Evolutionary conservation across 2,329 filamentous ascomycete genomes (phyloP).

Genomic region (Cadophora malorum): DNA sequence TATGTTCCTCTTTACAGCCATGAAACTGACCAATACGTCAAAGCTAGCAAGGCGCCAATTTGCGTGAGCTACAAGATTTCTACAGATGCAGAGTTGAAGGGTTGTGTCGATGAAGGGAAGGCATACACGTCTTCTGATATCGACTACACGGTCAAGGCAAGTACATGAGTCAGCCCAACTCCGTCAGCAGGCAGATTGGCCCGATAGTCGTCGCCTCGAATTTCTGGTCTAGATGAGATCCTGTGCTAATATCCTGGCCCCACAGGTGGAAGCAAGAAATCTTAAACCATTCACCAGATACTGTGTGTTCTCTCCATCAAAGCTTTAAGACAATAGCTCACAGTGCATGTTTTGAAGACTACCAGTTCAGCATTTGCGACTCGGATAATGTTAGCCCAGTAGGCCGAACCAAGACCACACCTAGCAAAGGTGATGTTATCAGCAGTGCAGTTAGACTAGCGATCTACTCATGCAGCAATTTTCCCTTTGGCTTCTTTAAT

Average conservation of each 20-base stretch:
- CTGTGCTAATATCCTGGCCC: not conserved
- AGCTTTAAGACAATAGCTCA: not conserved
- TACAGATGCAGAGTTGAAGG: slow-evolving; percentile 51
- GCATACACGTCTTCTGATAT: slow-evolving; percentile 76
- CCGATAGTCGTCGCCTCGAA: not conserved
- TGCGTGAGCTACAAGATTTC: slow-evolving; percentile 72
- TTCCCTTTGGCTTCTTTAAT: slow-evolving; percentile 65
- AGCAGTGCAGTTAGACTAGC: slow-evolving; percentile 64
- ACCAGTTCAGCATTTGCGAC: slow-evolving; percentile 72
- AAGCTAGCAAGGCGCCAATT: slow-evolving; percentile 63
- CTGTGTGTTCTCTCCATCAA: slow-evolving; percentile 43
- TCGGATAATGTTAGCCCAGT: slow-evolving; percentile 66
- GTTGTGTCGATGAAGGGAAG: slow-evolving; percentile 60
- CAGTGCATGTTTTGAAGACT: slow-evolving; percentile 47
- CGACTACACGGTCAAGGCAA: slow-evolving; percentile 65
- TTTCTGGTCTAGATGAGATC: not conserved
- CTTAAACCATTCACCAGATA: slow-evolving; percentile 70
- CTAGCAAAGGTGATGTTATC: slow-evolving; percentile 60
- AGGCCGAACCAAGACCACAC: slow-evolving; percentile 74
- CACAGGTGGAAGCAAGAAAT: slow-evolving; percentile 67
- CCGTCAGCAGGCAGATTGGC: no score
- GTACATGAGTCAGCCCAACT: not conserved
- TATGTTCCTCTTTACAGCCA: slow-evolving; percentile 54
- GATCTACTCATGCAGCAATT: slow-evolving; percentile 76
- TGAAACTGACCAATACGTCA: slow-evolving; percentile 56